phyloP scores from a whole-genome alignment of 352 stramenopile genomes.

The Globisporangium sylvaticum region DNA sequence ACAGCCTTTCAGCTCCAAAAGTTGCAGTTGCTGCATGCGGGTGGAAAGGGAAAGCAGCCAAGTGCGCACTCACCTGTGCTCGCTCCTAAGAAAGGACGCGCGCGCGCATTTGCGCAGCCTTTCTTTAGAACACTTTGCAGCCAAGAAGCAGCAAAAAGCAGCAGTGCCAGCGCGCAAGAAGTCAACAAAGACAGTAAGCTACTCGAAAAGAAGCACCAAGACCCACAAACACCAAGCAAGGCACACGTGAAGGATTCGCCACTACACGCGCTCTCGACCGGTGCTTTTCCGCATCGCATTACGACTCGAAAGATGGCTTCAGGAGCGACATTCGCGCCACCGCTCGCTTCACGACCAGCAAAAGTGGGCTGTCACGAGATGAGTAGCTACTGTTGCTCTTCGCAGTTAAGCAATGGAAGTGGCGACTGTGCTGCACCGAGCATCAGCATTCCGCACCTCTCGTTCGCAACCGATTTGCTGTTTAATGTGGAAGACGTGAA shows the following conservation, averaged over 20 bases:
- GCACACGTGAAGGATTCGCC: background rate
- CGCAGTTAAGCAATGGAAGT: background rate
- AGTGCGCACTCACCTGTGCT: background rate
- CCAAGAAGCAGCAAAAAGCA: background rate
- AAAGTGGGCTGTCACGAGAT: background rate
- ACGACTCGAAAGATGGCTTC: background rate
- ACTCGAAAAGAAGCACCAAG: background rate
- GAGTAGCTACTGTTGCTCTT: background rate
- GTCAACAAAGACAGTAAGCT: background rate
- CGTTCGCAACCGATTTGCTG: constrained; percentile 73
- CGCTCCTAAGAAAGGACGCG: background rate
- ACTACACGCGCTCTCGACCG: background rate
- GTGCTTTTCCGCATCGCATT: background rate
- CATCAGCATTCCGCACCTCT: constrained; percentile 28
- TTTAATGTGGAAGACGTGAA: constrained; percentile 75
- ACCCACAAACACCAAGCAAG: background rate
- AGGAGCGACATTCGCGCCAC: background rate
- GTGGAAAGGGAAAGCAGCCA: background rate
- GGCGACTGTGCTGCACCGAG: background rate
- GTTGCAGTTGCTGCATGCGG: background rate
- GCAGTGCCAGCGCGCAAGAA: background rate
- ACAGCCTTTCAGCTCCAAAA: background rate
- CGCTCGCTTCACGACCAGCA: background rate
- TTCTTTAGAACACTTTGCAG: background rate
- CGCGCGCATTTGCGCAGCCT: background rate